Base-by-base conservation (phyloP, 306 rosid species). In the Geum urbanum region DNA sequence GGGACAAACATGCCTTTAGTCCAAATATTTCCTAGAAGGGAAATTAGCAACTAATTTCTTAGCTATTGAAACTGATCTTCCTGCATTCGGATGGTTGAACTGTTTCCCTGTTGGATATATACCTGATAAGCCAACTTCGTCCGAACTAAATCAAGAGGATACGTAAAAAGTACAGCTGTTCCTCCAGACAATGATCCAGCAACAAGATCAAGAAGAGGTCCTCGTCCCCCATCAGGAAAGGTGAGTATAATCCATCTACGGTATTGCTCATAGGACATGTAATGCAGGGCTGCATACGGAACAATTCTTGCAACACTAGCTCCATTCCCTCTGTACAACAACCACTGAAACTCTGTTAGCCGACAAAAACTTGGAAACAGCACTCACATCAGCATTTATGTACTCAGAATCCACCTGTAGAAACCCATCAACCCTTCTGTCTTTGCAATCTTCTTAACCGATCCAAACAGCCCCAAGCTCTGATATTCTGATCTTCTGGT, bases 51-150 rank as follows among this genome's bases (percentile, higher is more conserved):
- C 24, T 7, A 14, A 72, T 37, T 56, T 43, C 11, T 47, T 49
- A n/a, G 15, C 61, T 2, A 46, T 2, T 4, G 66, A 40, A 62
- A 40, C 5, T 13, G 18, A 40, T 40, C 32, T 2, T 40, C 15
- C 0, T 4, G 43, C 53, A 41, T 41, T 69, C 18, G 14, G 65
- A 57, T 44, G 20, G 5, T 67, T 5, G 49, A 50, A 11, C 0
- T 18, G 40, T 77, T 18, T 5, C 50, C 54, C 9, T 48, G 10
- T 63, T 20, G 46, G 74, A 45, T n/a, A 4, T 39, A 73, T 44
- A 90, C 98, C 96, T 88, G 99, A 86, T 85, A 94, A 73, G 97
- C 99, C 78, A 94, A 84, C 80, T 91, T 94, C 12, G 97, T 91
- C 74, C 92, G 86, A 84, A 83, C 88, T 41, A 94, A 82, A 84